Percentiles rank a stretch among this genome's conserved stretches.
Evolutionary conservation across 2,329 filamentous ascomycete genomes (phyloP).

Genomic region (Apiospora malaysiana): DNA sequence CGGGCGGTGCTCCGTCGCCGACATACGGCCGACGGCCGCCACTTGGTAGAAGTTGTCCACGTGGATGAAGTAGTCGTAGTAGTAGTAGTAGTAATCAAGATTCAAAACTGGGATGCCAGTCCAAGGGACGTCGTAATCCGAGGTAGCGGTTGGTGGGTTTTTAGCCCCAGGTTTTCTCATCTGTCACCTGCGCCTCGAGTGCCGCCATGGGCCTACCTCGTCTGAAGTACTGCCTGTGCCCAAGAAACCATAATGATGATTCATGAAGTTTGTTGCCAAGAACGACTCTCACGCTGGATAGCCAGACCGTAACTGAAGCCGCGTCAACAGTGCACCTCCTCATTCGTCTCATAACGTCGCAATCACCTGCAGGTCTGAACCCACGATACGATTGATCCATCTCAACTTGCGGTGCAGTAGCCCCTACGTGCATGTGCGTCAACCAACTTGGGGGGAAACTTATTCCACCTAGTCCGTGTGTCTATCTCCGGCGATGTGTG

Average conservation of each 20-base stretch:
- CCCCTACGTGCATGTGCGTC: neutral
- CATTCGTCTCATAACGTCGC: neutral
- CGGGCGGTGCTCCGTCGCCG: neutral
- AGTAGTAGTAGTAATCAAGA: too few species aligned
- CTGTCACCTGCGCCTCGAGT: neutral
- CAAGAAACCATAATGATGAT: constrained; percentile 1
- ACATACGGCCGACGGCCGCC: constrained; percentile 3
- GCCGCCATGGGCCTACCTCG: neutral
- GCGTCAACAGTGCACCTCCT: neutral
- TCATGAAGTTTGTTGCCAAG: neutral
- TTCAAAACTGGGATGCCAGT: neutral
- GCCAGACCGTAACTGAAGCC: neutral
- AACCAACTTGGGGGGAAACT: neutral
- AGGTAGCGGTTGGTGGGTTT: neutral
- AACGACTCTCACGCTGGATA: neutral
- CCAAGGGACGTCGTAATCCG: neutral
- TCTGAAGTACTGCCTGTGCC: too few species aligned
- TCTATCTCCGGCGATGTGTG: neutral
- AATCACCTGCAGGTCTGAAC: neutral
- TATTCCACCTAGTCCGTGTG: neutral
- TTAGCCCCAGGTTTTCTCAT: neutral
- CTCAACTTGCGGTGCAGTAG: neutral
- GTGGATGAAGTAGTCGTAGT: neutral
- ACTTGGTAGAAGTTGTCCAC: neutral
- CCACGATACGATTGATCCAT: neutral